These are phyloP conservation scores for Yamadazyma diddensiae DNA, from an alignment of 1,139 yeast genomes.

Conservation along the genomic window DNA sequence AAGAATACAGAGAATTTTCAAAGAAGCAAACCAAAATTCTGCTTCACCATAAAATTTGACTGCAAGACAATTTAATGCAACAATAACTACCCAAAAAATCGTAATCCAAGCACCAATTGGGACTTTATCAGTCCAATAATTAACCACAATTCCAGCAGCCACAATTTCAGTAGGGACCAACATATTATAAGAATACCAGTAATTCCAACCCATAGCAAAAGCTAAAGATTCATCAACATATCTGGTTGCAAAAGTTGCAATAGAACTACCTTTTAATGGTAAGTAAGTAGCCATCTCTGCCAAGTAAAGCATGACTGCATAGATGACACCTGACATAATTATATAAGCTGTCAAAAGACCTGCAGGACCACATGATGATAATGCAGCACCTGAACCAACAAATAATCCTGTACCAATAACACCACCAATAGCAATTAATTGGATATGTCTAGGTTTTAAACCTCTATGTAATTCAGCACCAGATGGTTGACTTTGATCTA, in stretches of 20 bases:
- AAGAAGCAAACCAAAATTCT: conserved; percentile 28
- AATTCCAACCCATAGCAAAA: conserved; percentile 77
- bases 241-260: conserved; percentile 46
- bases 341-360: conserved; percentile 39
- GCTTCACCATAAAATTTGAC: conserved; percentile 32
- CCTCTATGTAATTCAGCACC: conserved; percentile 31
- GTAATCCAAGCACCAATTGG: conserved; percentile 30
- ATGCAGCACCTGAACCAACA: conserved; percentile 46
- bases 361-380: conserved; percentile 44
- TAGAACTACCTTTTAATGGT: conserved; percentile 61
- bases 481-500: conserved; percentile 1
- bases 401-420: conserved; percentile 41
- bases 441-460: conserved; percentile 37
- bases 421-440: conserved; percentile 40
- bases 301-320: conserved; percentile 60
- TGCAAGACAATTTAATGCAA: conserved; percentile 22
- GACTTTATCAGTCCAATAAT: conserved; percentile 54
- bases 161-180: conserved; percentile 78
- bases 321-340: conserved; percentile 49
- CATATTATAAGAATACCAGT: conserved; percentile 68
- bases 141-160: conserved; percentile 72
- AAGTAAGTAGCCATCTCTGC: conserved; percentile 81
- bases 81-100: conserved; percentile 22
- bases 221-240: conserved; percentile 65
- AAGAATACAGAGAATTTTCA: conserved; percentile 24